Percentiles rank a stretch among this genome's conserved stretches.
phyloP scores from a whole-genome alignment of 305 asterid genomes.

The Caryopteris hybrid region DNA sequence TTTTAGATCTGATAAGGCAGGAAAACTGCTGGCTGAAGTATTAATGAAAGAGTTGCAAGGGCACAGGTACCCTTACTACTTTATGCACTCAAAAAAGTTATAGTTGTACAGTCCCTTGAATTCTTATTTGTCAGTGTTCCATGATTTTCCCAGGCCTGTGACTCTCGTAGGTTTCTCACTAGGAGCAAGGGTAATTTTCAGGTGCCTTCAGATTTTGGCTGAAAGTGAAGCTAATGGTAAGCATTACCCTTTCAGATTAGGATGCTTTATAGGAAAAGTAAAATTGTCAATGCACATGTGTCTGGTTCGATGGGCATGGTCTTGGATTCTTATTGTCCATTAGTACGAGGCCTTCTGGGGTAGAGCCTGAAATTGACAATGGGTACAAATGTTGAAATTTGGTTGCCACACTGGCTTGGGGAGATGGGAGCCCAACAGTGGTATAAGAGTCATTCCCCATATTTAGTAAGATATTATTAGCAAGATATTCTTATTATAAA shows the following conservation, averaged over 20 bases:
- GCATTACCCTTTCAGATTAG: neutral
- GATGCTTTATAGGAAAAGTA: neutral
- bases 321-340: no score
- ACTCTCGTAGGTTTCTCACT: slow-evolving; percentile 90
- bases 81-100: slow-evolving; percentile 13
- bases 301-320: neutral
- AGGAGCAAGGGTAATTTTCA: slow-evolving; percentile 87
- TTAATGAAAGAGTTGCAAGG: slow-evolving; percentile 80
- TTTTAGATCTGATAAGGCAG: slow-evolving; percentile 81
- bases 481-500: no score
- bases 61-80: slow-evolving; percentile 41
- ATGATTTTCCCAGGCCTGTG: slow-evolving; percentile 68
- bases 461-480: no score
- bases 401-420: no score
- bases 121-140: slow-evolving; percentile 11
- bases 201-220: slow-evolving; percentile 77
- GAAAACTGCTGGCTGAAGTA: slow-evolving; percentile 79
- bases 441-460: no score
- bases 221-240: slow-evolving; percentile 56
- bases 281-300: neutral
- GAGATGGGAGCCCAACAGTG: no score
- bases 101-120: neutral
- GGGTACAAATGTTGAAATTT: no score
- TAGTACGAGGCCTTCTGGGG: no score
- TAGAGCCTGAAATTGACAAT: no score